Evolutionary conservation across 768 basidiomycete genomes (phyloP), one percentile per base, ranked within the genome.

Genomic region (Rhodotorula kratochvilovae): DNA sequence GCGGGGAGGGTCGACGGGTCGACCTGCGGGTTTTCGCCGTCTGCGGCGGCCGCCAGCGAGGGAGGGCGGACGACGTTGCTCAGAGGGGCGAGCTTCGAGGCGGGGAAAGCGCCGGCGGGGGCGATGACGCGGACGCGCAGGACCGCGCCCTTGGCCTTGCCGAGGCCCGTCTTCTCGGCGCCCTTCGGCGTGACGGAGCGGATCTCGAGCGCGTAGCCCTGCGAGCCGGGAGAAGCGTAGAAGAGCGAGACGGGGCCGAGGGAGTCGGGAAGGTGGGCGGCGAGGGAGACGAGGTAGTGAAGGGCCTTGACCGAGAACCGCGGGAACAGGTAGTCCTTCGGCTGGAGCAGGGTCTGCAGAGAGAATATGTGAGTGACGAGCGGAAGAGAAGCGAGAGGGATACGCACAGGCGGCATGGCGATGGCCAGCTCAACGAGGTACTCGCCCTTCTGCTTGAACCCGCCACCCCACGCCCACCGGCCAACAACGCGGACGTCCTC

Each of bases 291-390:
- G 29, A 97, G 85, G 80, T 91, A 99, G 79, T 89, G 92, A 0
- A 91, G 88, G 50, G 91, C 85, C 79, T 98, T 98, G 79, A 94
- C 89, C 79, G 95, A 94, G 79, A 89, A 92, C 19, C 96, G 86
- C 15, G 87, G 86, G 78, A 93, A 89, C 67, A 92, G 83, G 74
- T 92, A 91, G 78, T 98, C 94, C 79, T 98, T 99, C 77, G 94
- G 91, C 82, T 95, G 91, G 77, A 98, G 94, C n/a, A 96, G 82
- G 35, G 72, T 51, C 82, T 82, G 53, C 12, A 2, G 0, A 6
- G 13, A 13, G 10, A 29, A 6, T 8, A 29, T 61, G 61, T 39
- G 4, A 5, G 25, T 31, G 21, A 35, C 17, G 11, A 17, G 10
- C 12, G n/a, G 42, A 19, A 5, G 1, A 21, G 16, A 7, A 21